A percentile compares a stretch with the other conserved stretches of the same genome.
Conservation (phyloP, 176 grass and related monocot genomes). For the Pontederia paniculata region DNA sequence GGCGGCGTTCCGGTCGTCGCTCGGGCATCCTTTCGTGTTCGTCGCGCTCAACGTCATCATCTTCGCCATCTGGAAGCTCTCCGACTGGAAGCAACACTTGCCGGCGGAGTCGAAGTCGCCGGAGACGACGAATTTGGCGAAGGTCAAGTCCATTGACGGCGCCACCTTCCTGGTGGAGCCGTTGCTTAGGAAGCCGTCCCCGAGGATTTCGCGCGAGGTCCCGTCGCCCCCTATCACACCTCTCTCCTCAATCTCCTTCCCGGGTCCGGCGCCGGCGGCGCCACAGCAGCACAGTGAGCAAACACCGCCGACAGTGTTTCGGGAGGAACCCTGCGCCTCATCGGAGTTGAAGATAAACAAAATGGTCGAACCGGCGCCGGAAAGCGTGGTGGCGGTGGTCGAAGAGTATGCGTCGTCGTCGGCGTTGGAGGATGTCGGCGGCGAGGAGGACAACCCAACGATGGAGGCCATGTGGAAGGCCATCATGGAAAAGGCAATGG, state of each 20-base stretch:
- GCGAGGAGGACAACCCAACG: conserved; percentile 30
- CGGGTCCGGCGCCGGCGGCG: too few relatives aligned
- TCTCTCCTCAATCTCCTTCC: too few relatives aligned
- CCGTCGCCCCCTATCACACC: not conserved
- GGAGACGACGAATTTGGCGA: not conserved
- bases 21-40: conserved; percentile 75
- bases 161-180: not conserved
- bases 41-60: conserved; percentile 86
- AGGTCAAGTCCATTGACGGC: not conserved
- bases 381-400: not conserved
- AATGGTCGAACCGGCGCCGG: conserved; percentile 10
- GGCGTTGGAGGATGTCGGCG: not conserved
- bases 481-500: conserved; percentile 45
- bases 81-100: conserved; percentile 42
- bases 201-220: not conserved
- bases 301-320: conserved; percentile 23
- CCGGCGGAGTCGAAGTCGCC: conserved; percentile 15
- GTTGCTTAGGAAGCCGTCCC: not conserved
- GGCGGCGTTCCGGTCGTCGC: conserved; percentile 28
- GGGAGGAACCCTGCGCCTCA: conserved; percentile 18
- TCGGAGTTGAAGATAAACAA: conserved; percentile 8
- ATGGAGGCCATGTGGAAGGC: conserved; percentile 74
- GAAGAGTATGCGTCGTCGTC: too few relatives aligned
- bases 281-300: not conserved
- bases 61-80: conserved; percentile 95